Conservation (phyloP, 1,284 basidiomycete genomes). For the Moesziomyces globuligerus region DNA sequence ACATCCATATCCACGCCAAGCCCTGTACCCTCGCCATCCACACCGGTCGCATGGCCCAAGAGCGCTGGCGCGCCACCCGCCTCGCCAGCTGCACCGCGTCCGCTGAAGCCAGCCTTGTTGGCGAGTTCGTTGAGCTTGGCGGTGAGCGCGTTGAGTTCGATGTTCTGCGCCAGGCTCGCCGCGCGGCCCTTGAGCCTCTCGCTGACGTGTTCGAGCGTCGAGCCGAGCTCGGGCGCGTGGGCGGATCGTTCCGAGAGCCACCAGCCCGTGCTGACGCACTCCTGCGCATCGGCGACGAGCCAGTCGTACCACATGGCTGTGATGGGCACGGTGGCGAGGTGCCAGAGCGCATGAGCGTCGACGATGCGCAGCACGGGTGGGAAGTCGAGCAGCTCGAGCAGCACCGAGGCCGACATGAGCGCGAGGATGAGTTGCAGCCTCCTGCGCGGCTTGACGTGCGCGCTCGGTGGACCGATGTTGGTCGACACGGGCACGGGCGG, state of each 20-base stretch:
- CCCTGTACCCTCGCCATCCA: slow-evolving; percentile 1
- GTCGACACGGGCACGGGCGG: slow-evolving; percentile 54
- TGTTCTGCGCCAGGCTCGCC: slow-evolving; percentile 42
- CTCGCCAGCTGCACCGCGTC: slow-evolving; percentile 5
- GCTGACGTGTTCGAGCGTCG: slow-evolving; percentile 32
- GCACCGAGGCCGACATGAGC: slow-evolving; percentile 80
- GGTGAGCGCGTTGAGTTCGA: slow-evolving; percentile 54
- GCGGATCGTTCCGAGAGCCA: slow-evolving; percentile 50
- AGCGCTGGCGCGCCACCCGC: neutral
- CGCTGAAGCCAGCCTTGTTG: slow-evolving; percentile 45
- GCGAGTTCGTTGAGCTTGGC: slow-evolving; percentile 53
- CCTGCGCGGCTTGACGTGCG: slow-evolving; percentile 64
- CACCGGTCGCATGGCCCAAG: neutral
- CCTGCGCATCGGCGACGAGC: slow-evolving; percentile 60
- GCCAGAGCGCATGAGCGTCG: slow-evolving; percentile 97
- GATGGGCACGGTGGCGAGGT: slow-evolving; percentile 84
- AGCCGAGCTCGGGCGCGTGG: slow-evolving; percentile 5
- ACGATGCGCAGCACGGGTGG: slow-evolving; percentile 77
- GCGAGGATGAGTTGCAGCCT: slow-evolving; percentile 71
- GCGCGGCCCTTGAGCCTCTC: slow-evolving; percentile 45
- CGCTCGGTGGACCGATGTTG: slow-evolving; percentile 45
- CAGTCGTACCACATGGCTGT: slow-evolving; percentile 78
- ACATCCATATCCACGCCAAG: slow-evolving; percentile 19
- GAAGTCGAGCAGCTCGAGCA: slow-evolving; percentile 92
- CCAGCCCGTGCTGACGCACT: slow-evolving; percentile 54